phyloP scores from a whole-genome alignment of 2,329 filamentous ascomycete species.

The Colletotrichum siamense region DNA sequence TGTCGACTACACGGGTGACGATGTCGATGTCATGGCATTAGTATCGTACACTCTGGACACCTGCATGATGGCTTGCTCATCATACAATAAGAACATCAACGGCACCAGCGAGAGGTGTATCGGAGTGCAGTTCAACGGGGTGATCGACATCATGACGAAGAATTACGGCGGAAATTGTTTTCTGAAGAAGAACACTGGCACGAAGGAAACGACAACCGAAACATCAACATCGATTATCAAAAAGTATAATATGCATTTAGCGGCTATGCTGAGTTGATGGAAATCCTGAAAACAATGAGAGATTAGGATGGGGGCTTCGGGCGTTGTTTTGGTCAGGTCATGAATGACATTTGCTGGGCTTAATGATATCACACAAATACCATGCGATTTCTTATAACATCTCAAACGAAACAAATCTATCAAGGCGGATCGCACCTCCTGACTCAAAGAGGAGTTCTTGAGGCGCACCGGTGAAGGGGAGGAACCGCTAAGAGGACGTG shows the following conservation, averaged over 20 bases:
- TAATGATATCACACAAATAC: neutral
- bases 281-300: neutral
- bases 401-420: neutral
- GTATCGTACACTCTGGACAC: neutral
- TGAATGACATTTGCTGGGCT: neutral
- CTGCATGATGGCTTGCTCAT: constrained; percentile 7
- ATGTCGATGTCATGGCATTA: neutral
- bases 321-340: neutral
- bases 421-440: neutral
- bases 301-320: neutral
- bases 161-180: constrained; percentile 7
- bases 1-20: neutral
- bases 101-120: neutral
- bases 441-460: neutral
- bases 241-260: neutral
- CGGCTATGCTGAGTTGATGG: neutral
- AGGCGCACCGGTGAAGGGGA: neutral
- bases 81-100: neutral
- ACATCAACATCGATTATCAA: neutral
- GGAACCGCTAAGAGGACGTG: neutral
- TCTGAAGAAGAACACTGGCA: constrained; percentile 4
- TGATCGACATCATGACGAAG: neutral
- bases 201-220: neutral
- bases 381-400: neutral
- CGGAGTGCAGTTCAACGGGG: neutral